Base-by-base conservation (phyloP, 768 basidiomycete species). In the Cyathus striatus region DNA sequence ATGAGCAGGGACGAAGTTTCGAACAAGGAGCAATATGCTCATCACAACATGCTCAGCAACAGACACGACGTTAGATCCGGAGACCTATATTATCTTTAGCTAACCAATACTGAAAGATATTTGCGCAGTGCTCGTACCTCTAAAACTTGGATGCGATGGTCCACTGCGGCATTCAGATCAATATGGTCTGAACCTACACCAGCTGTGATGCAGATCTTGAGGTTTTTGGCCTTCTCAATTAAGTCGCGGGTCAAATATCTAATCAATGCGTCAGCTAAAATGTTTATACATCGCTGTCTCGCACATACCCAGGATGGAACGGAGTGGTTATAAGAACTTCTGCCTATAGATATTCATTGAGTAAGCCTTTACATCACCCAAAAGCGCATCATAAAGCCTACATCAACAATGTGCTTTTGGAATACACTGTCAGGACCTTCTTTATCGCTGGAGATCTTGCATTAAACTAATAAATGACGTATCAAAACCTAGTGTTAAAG, bases 41-140 rank as follows among this genome's bases (percentile, higher is more conserved):
- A 92, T 92, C 44, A 90, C 63, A 46, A 90, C 90, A 61, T 91
- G 89, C 64, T 94, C 92, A 35, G 90, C 91, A 33, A 94, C 92
- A 9, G 88, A 91, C 40, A 85, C 84, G 41, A 93, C 91, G 56
- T 92, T 94, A 18, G 86, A 90, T 26, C 91, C 91, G 23, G 90
- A 84, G 26, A 93, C 86, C 68, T 78, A 50, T 44, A 43, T 53
- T 27, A 41, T 46, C 42, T 34, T 43, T 41, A 3, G 30, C 23
- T 40, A 18, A 33, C 41, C 30, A 14, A 26, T 4, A 18, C 37
- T 5, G 14, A 4, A 32, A 12, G 16, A 12, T 32, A 4, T 32
- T 32, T 32, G 30, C 30, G 12, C 2, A 12, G 12, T 32, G 30
- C 12, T 32, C 16, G 13, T 21, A 69, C 74, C 62, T 91, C 90